A percentile compares a stretch with the other conserved stretches of the same genome.
Conservation (phyloP, 2,329 filamentous ascomycete genomes). For the Talaromyces sp. region DNA sequence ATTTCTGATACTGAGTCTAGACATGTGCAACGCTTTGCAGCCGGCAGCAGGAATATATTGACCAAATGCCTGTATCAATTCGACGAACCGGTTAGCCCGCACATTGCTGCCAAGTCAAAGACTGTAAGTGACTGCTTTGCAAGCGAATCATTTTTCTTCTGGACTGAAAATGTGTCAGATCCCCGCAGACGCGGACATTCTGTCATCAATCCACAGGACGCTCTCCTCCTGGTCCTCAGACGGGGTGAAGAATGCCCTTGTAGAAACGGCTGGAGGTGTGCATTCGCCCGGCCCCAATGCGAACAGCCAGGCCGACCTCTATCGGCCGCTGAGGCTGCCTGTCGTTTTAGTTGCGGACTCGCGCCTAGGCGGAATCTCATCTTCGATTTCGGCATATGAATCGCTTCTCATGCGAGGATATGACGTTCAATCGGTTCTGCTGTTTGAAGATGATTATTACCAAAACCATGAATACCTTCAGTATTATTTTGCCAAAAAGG, state of each 20-base stretch:
- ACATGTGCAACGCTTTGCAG: slow-evolving; percentile 58
- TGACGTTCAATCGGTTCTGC: slow-evolving; percentile 63
- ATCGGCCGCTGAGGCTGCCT: slow-evolving; percentile 67
- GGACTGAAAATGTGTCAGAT: slow-evolving; percentile 29
- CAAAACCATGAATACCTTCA: slow-evolving; percentile 63
- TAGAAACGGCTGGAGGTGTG: slow-evolving; percentile 79
- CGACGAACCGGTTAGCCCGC: slow-evolving; percentile 68
- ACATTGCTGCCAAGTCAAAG: slow-evolving; percentile 58
- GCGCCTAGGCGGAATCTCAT: slow-evolving; percentile 71
- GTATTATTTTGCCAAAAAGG: slow-evolving; percentile 60
- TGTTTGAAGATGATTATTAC: slow-evolving; percentile 64
- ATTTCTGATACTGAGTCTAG: slow-evolving; percentile 36
- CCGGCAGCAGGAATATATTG: slow-evolving; percentile 38
- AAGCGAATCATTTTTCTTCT: slow-evolving; percentile 1
- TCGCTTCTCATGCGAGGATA: slow-evolving; percentile 73
- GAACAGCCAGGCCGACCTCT: slow-evolving; percentile 71
- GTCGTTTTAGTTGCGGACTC: slow-evolving; percentile 70
- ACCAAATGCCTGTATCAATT: slow-evolving; percentile 67
- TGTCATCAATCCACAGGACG: slow-evolving; percentile 44
- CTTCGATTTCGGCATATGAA: slow-evolving; percentile 75
- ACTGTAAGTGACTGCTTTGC: slow-evolving; percentile 20
- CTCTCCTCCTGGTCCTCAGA: slow-evolving; percentile 31
- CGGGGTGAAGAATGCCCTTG: slow-evolving; percentile 55
- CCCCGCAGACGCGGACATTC: slow-evolving; percentile 46
- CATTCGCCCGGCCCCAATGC: slow-evolving; percentile 74